A percentile compares a stretch with the other conserved stretches of the same genome.
These are phyloP conservation scores for Laguncularia racemosa DNA, from an alignment of 345 rosid genomes.

Conservation along the genomic window DNA sequence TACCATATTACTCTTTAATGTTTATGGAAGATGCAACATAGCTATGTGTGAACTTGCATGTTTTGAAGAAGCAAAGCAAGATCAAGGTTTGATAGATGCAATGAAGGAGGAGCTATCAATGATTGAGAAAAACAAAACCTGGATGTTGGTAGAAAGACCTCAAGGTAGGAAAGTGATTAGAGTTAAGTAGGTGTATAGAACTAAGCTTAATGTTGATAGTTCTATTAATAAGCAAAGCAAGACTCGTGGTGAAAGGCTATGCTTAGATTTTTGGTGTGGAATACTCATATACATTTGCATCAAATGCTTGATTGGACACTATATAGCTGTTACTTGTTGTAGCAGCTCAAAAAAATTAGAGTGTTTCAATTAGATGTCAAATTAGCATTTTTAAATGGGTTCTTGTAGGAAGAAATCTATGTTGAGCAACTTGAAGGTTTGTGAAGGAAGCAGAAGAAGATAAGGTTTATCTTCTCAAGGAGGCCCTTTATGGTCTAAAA, in stretches of 20 bases:
- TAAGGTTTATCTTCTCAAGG: too few relatives aligned
- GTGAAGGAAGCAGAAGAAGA: background rate
- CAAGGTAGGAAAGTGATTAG: background rate
- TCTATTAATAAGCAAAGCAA: background rate
- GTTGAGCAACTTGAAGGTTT: conserved; percentile 7
- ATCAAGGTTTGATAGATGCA: background rate
- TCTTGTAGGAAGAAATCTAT: background rate
- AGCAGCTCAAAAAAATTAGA: conserved; percentile 1
- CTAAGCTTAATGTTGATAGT: background rate
- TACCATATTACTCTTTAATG: background rate
- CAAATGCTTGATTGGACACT: background rate
- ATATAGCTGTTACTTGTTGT: background rate
- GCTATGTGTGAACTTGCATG: background rate
- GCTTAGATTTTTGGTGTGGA: background rate
- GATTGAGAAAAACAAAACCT: conserved; percentile 5
- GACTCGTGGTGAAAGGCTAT: conserved; percentile 4
- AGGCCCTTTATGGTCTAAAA: too few relatives aligned
- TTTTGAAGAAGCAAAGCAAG: background rate
- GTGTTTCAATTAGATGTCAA: too few relatives aligned
- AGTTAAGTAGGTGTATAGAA: conserved; percentile 2
- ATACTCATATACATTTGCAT: conserved; percentile 6
- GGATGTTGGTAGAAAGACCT: background rate
- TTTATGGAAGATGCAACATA: background rate
- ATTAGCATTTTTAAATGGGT: conserved; percentile 1
- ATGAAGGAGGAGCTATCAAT: conserved; percentile 1